phyloP scores from a whole-genome alignment of 176 grass and related monocot species.

The Saccharum officinarum region DNA sequence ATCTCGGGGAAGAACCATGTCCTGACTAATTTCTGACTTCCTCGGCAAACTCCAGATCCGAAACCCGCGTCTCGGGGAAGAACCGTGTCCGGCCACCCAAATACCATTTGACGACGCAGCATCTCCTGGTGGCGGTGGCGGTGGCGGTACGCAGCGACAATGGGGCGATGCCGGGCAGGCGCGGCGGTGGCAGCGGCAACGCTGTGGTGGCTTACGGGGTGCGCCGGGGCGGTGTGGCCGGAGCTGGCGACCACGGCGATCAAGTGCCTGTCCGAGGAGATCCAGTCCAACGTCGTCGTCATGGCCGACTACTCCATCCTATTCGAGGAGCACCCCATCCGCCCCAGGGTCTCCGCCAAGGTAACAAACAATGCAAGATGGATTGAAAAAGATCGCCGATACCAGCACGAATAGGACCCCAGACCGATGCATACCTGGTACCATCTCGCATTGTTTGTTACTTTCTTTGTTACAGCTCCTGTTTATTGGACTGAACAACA shows the following conservation, averaged over 20 bases:
- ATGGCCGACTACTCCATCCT: slow-evolving; percentile 52
- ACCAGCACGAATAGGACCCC: neutral
- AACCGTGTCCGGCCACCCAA: neutral
- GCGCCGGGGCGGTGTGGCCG: slow-evolving; percentile 49
- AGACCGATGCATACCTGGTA: no score
- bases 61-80: neutral
- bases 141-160: neutral
- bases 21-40: neutral
- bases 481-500: neutral
- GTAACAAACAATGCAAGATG: slow-evolving; percentile 8
- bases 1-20: no score
- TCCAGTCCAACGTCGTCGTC: slow-evolving; percentile 53
- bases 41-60: slow-evolving; percentile 14
- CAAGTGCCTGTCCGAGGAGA: slow-evolving; percentile 64
- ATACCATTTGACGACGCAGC: neutral
- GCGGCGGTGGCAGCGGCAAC: neutral
- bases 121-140: neutral
- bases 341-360: slow-evolving; percentile 42
- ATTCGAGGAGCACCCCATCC: slow-evolving; percentile 24
- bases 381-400: neutral
- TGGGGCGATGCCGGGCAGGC: neutral
- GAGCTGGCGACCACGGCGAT: slow-evolving; percentile 35
- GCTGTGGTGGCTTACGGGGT: neutral
- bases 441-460: no score
- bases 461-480: no score